Evolutionary conservation across 495 filamentous ascomycete genomes (phyloP), one percentile per base, ranked within the genome.

Genomic region (Antarctomyces pellizariae): DNA sequence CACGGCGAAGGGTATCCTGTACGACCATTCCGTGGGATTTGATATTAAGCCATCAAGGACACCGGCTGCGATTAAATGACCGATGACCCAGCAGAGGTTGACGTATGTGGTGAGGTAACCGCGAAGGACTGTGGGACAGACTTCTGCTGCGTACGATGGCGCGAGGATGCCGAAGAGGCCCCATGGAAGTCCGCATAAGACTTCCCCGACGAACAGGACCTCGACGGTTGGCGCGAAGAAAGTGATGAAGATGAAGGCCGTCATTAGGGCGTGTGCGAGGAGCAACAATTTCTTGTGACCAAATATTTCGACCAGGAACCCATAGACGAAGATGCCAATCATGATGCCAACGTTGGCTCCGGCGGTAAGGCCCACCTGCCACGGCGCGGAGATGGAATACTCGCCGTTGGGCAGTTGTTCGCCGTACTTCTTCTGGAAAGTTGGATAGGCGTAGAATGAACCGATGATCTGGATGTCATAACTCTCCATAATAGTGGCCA

Each of bases 181-280:
- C 69, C 70, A 77, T 3, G 71, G 69, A 35, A 82, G 63, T 29
- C 73, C 72, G 30, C 66, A 65, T 25, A 82, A 53, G 18, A 79
- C 59, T 41, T 72, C 71, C 18, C 62, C 72, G 4, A 59, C 62
- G 7, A 71, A 50, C 16, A 82, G 56, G 5, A 66, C 42, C 20
- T 62, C 44, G 19, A 77, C 54, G 28, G 50, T 67, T 4, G 53
- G 49, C 13, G 72, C 66, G 20, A 73, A 74, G 54, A 71, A 65
- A 2, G 52, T 47, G 30, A 69, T 49, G 45, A 63, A 65, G 28
- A 64, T 54, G 25, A 63, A 54, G 1, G 41, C 48, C 21, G 47
- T 57, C 26, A 65, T 35, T 15, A 53, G 32, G 7, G 39, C 32
- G 5, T 67, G 46, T 13, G 57, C 52, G 8, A 45, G 22, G 1